A percentile compares a stretch with the other conserved stretches of the same genome.
These are phyloP conservation scores for Collybia mongolica DNA, from an alignment of 768 basidiomycete genomes.

Conservation along the genomic window DNA sequence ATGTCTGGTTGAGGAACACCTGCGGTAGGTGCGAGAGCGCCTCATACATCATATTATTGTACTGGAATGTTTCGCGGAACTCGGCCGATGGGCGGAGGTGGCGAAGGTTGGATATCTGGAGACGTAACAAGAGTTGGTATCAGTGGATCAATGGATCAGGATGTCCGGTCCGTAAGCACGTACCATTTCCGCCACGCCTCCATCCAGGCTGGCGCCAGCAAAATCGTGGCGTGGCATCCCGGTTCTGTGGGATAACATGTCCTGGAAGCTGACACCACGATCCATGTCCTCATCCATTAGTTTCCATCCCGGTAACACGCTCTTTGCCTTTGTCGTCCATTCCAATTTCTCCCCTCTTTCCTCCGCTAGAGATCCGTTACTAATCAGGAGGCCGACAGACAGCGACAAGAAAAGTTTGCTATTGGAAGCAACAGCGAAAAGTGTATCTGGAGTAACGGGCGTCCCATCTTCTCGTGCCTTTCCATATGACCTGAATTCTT, in stretches of 20 bases:
- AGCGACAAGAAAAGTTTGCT: constrained; percentile 40
- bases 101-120: constrained; percentile 33
- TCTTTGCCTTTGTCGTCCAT: constrained; percentile 35
- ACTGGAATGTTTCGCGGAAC: constrained; percentile 40
- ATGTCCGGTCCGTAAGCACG: not conserved
- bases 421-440: constrained; percentile 45
- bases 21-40: constrained; percentile 37
- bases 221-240: constrained; percentile 45
- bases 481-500: constrained; percentile 39
- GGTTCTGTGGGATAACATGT: constrained; percentile 42
- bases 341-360: constrained; percentile 26
- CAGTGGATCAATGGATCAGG: too few relatives aligned
- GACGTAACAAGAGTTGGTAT: too few relatives aligned
- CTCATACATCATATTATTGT: constrained; percentile 47
- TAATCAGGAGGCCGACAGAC: constrained; percentile 37
- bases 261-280: constrained; percentile 32
- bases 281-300: constrained; percentile 36
- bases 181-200: constrained; percentile 36
- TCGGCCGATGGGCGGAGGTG: constrained; percentile 38
- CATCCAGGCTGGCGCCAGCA: constrained; percentile 26
- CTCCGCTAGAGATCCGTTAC: constrained; percentile 31
- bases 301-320: constrained; percentile 39
- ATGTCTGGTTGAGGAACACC: constrained; percentile 36
- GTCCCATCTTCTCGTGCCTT: constrained; percentile 25
- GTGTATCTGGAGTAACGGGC: constrained; percentile 39